Base-by-base conservation (phyloP, 495 filamentous ascomycete species). In the Melanomma pulvis-pyrius region DNA sequence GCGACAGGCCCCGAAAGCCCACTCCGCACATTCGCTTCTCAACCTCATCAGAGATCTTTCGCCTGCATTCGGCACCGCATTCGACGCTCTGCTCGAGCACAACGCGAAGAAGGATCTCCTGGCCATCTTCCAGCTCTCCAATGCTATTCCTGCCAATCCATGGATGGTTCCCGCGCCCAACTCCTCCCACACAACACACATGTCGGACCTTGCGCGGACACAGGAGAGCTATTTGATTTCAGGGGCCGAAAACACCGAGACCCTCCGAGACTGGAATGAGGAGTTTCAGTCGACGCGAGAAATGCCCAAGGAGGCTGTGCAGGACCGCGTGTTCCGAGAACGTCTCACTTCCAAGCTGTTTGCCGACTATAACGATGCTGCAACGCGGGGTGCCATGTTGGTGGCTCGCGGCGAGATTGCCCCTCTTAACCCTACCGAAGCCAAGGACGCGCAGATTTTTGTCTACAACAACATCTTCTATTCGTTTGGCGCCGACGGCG, bases 381-480 rank as follows among this genome's bases (percentile, higher is more conserved):
- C 96, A 50, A 89, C 91, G 29, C 86, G 92, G 44, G 96, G 96
- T 54, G 96, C 93, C n/a, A 88, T 96, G 32, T 79, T 98, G 47
- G 92, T 99, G 61, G 93, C 92, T 25, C 86, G 90, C 60, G 96
- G 93, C 36, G 96, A 99, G 76, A 87, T 99, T 58, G 89, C 92
- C 34, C 92, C 96, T n/a, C 79, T 99, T 55, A 99, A 99, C 78
- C 96, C 96, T 9, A 98, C 93, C 0, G 96, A 99, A 77, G 87
- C 81, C 53, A 84, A 82, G 50, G 92, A 98, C 76, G 96, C 96
- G 2, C 96, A 98, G 79, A 99, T 99, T 67, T 99, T 97, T 74
- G 92, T 99, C 17, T 98, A 97, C 79, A 98, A 98, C 81, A 98
- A 98, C 78, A 90, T 99, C 62, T 99, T 99, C 81, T 98, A 93